Conservation (phyloP, 305 asterid genomes). For the Plantago lanceolata region DNA sequence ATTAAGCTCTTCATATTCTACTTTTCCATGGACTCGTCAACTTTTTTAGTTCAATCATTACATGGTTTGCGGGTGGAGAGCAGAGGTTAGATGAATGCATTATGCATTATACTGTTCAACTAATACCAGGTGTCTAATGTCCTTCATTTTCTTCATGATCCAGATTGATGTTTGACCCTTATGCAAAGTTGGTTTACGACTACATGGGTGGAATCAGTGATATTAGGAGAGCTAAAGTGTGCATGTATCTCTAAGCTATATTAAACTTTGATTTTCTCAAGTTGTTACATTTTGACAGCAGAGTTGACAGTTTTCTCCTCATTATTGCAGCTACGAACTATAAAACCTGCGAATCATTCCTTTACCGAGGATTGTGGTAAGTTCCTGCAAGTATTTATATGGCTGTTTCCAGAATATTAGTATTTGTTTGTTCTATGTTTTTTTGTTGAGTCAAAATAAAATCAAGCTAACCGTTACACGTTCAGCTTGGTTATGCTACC, state of each 20-base stretch:
- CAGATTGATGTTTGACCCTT: constrained; percentile 94
- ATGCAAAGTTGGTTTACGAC: constrained; percentile 71
- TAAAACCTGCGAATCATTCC: constrained; percentile 59
- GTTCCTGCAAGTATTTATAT: constrained; percentile 19
- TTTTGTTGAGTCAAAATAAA: not conserved
- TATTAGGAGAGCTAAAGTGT: constrained; percentile 84
- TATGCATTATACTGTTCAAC: constrained; percentile 3
- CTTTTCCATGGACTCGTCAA: constrained; percentile 14
- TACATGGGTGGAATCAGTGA: constrained; percentile 81
- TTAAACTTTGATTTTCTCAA: constrained; percentile 19
- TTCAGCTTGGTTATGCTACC: not conserved
- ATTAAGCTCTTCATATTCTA: not conserved
- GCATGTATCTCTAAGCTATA: constrained; percentile 64
- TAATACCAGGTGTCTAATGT: constrained; percentile 25
- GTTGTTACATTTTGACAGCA: constrained; percentile 18
- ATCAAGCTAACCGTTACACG: too few species aligned
- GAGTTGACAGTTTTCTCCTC: constrained; percentile 31
- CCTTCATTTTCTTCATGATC: constrained; percentile 15
- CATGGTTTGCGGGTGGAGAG: constrained; percentile 7
- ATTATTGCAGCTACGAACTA: constrained; percentile 63
- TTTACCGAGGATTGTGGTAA: constrained; percentile 83
- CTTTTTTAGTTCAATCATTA: not conserved
- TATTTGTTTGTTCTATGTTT: not conserved
- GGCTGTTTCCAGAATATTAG: not conserved
- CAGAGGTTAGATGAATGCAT: not conserved